Evolutionary conservation across 2,329 filamentous ascomycete genomes (phyloP), one percentile per base, ranked within the genome.

Genomic region (Botrytis galanthina): DNA sequence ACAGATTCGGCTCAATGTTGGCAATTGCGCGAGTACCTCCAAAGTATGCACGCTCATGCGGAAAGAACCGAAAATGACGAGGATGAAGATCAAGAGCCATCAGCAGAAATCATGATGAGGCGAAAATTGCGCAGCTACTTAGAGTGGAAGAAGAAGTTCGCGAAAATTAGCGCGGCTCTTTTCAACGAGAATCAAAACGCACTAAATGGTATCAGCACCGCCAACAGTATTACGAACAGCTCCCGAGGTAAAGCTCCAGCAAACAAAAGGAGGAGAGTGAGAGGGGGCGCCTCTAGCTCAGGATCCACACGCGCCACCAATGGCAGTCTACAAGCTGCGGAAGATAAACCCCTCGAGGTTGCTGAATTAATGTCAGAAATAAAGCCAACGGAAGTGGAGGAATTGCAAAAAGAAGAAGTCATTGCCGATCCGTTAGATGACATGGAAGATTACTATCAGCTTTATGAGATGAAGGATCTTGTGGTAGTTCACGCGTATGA

Each of bases 401-500:
- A 90, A 29, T 86, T 88, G 60, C 90, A 94, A 77, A 97, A 95
- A 80, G 87, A 90, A 4, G 93, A 95, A 74, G 86, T 97, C 37
- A 86, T 90, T 3, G 85, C 89, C 8, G 96, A 98, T 81, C 92
- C 93, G 1, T 86, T 98, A 12, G 92, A 97, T 66, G 89, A 97
- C 80, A 95, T 96, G 92, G 95, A 98, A 76, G 92, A 95, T 77
- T 96, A 92, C 83, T 98, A 95, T 81, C 89, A 96, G 81, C 87
- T 98, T 46, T 97, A 95, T 81, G 93, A 97, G 72, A 96, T 97
- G 90, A 89, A 93, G 77, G 93, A 97, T 77, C 85, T 98, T 32
- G 87, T 98, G 20, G 90, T 97, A 59, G 87, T 98, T 29, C 96
- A 98, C 81, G 92, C 96, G 1, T 99, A 97, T 81, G 94, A 97